phyloP scores from a whole-genome alignment of 2,329 filamentous ascomycete genomes.

The Xylaria sp. region DNA sequence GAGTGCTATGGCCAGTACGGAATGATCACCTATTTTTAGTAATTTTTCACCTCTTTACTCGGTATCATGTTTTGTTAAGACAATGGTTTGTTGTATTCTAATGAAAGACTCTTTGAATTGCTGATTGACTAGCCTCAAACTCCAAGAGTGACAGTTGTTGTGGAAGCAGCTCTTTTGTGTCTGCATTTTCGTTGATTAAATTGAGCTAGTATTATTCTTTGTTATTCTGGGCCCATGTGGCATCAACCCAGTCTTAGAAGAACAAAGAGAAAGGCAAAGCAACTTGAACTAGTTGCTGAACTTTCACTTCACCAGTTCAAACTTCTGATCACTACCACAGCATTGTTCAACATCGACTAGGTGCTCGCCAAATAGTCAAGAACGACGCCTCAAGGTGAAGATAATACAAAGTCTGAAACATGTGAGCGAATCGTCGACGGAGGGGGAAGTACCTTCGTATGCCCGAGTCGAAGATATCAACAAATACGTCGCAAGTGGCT shows the following conservation, averaged over 20 bases:
- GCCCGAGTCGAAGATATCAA: slow-evolving; percentile 5
- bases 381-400: not conserved
- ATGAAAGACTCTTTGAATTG: not conserved
- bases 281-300: not conserved
- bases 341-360: not conserved
- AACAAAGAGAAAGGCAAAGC: not conserved
- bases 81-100: not conserved
- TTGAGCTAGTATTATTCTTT: not conserved
- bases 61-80: not conserved
- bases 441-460: not conserved
- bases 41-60: not conserved
- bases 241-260: not conserved
- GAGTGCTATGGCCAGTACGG: not conserved
- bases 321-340: not conserved
- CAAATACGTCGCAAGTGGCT: slow-evolving; percentile 12
- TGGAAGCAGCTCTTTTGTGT: not conserved
- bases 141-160: not conserved
- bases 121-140: not conserved
- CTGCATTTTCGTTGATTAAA: too few relatives aligned
- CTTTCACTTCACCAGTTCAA: not conserved
- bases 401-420: not conserved
- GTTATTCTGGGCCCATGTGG: not conserved
- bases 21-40: not conserved
- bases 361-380: not conserved
- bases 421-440: not conserved